A percentile compares a stretch with the other conserved stretches of the same genome.
These are phyloP conservation scores for Trichocladium uniseriatum DNA, from an alignment of 495 filamentous ascomycete genomes.

Conservation along the genomic window DNA sequence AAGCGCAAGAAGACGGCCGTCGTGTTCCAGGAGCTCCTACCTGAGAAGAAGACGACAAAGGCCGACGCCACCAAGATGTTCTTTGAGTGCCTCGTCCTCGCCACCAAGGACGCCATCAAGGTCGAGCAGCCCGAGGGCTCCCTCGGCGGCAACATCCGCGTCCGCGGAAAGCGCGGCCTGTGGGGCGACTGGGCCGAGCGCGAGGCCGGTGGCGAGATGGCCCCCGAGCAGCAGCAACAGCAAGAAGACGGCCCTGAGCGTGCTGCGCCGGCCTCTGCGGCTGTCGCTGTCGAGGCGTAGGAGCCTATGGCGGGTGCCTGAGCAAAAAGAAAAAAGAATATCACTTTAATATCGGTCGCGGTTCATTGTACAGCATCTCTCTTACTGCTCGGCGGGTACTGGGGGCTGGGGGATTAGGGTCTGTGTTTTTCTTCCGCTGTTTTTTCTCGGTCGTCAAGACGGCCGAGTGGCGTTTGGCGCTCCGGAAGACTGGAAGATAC, in stretches of 20 bases:
- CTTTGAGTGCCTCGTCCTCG: slow-evolving; percentile 89
- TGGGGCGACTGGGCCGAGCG: slow-evolving; percentile 96
- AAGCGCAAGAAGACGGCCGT: slow-evolving; percentile 69
- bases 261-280: slow-evolving; percentile 25
- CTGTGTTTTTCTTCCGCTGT: slow-evolving; percentile 6
- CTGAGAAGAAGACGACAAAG: slow-evolving; percentile 64
- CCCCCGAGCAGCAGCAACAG: slow-evolving; percentile 30
- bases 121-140: slow-evolving; percentile 76
- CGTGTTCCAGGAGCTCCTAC: slow-evolving; percentile 85
- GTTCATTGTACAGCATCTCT: slow-evolving; percentile 15
- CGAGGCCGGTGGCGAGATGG: slow-evolving; percentile 53
- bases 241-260: slow-evolving; percentile 23
- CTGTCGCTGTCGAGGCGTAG: slow-evolving; percentile 20
- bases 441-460: slow-evolving; percentile 17
- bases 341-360: slow-evolving; percentile 1
- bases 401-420: neutral
- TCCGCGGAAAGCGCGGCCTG: slow-evolving; percentile 78
- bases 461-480: slow-evolving; percentile 26
- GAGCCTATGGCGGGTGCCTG: neutral
- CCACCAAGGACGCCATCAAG: slow-evolving; percentile 95
- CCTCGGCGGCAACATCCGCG: slow-evolving; percentile 66
- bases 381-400: neutral
- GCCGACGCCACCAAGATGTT: slow-evolving; percentile 98
- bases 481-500: slow-evolving; percentile 24
- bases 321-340: neutral